Percentiles rank a stretch among this genome's conserved stretches.
phyloP scores from a whole-genome alignment of 345 rosid species.

The Stellera chamaejasme region DNA sequence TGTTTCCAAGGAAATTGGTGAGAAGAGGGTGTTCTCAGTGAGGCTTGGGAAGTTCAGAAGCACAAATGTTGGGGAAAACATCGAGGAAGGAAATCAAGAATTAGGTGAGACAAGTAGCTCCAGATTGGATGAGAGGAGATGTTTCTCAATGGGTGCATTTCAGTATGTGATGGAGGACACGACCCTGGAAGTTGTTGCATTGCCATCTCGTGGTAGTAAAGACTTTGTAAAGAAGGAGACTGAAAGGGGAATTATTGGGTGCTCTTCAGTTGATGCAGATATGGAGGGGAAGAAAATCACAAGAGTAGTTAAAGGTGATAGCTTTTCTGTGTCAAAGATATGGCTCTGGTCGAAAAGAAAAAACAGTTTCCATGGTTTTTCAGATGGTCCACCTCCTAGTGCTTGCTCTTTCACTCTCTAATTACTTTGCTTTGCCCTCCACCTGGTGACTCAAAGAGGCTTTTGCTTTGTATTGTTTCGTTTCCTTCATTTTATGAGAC shows the following conservation, averaged over 20 bases:
- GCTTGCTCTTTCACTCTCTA: not conserved
- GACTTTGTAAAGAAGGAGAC: constrained; percentile 5
- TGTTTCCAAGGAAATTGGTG: constrained; percentile 14
- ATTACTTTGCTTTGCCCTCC: not conserved
- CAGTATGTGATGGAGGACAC: constrained; percentile 46
- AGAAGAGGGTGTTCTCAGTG: constrained; percentile 42
- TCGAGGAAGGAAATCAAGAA: constrained; percentile 14
- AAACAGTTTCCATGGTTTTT: constrained; percentile 23
- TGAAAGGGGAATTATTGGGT: constrained; percentile 3
- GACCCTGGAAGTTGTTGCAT: constrained; percentile 43
- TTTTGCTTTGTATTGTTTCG: too few relatives aligned
- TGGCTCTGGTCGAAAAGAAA: constrained; percentile 56
- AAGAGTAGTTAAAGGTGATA: constrained; percentile 31
- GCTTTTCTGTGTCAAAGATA: constrained; percentile 52
- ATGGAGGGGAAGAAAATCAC: constrained; percentile 37
- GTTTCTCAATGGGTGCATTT: constrained; percentile 65
- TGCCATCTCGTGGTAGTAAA: constrained; percentile 12
- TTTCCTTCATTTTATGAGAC: too few relatives aligned
- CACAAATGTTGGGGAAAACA: constrained; percentile 22
- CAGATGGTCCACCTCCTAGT: constrained; percentile 3
- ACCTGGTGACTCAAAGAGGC: constrained; percentile 1
- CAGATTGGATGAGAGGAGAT: constrained; percentile 48
- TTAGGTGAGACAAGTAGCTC: constrained; percentile 32
- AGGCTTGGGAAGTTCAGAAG: constrained; percentile 56
- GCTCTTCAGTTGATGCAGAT: constrained; percentile 16